phyloP scores from a whole-genome alignment of 345 rosid genomes.

The Ceriops tagal region DNA sequence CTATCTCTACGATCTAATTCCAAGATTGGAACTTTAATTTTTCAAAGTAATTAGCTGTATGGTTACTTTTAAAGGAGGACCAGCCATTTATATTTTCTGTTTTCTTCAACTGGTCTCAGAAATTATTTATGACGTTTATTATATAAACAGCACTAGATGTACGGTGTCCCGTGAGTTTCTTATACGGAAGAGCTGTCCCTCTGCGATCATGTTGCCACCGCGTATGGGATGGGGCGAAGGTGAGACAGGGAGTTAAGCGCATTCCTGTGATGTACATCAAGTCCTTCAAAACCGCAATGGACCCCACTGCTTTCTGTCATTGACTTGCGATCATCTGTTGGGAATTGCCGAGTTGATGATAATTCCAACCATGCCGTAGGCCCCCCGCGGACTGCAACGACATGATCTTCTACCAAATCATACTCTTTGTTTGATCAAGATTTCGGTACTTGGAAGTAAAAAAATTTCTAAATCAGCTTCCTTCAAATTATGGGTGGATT shows the following conservation, averaged over 20 bases:
- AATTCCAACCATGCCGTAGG: neutral
- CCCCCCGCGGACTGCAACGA: no score
- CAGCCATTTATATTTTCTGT: no score
- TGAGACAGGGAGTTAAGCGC: neutral
- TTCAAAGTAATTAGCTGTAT: no score
- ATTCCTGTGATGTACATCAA: neutral
- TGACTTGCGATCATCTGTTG: neutral
- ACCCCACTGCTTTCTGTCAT: neutral
- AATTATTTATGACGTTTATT: no score
- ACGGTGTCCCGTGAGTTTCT: conserved; percentile 16
- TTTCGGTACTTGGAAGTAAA: neutral
- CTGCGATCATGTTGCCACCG: neutral
- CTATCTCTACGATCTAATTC: no score
- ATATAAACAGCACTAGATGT: neutral
- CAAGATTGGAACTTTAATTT: no score
- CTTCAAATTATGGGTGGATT: no score
- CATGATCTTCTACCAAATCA: neutral
- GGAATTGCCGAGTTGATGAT: neutral
- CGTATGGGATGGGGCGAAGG: neutral
- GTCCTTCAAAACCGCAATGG: conserved; percentile 5
- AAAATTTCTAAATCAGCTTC: no score
- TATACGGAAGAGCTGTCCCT: conserved; percentile 24
- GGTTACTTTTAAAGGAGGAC: no score
- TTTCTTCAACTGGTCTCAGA: no score
- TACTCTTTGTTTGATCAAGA: neutral